Evolutionary conservation across 2,329 filamentous ascomycete genomes (phyloP).

Genomic region (Fusarium papillatum): DNA sequence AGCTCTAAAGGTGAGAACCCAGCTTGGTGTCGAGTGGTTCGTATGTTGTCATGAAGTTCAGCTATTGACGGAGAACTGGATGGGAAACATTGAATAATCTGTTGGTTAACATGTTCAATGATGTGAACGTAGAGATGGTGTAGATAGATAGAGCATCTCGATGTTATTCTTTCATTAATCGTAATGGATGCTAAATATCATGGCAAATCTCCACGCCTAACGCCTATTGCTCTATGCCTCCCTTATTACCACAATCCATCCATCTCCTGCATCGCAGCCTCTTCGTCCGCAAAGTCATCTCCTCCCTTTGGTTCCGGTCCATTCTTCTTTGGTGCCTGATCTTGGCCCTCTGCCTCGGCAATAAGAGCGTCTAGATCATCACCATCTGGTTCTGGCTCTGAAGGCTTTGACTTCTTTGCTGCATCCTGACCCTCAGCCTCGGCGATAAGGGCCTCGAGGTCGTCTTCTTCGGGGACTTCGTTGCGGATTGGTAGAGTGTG

Average conservation of each 20-base stretch:
- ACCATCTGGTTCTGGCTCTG: conserved; percentile 49
- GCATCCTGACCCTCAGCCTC: conserved; percentile 54
- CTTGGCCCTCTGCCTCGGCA: conserved; percentile 58
- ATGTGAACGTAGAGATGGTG: neutral
- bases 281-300: conserved; percentile 71
- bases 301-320: conserved; percentile 1
- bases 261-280: conserved; percentile 78
- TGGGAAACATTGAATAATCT: neutral
- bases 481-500: conserved; percentile 38
- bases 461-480: conserved; percentile 58
- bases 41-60: neutral
- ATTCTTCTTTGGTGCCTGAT: conserved; percentile 14
- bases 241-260: conserved; percentile 62
- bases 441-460: conserved; percentile 68
- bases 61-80: neutral
- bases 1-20: no score
- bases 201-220: conserved; percentile 4
- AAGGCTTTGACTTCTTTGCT: conserved; percentile 24
- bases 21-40: no score
- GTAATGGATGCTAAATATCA: neutral
- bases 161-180: neutral
- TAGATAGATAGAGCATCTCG: neutral
- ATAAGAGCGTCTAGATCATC: conserved; percentile 67
- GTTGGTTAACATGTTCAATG: neutral
- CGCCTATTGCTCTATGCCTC: neutral